These are phyloP conservation scores for Saitozyma sp. DNA, from an alignment of 768 basidiomycete genomes.

Conservation along the genomic window DNA sequence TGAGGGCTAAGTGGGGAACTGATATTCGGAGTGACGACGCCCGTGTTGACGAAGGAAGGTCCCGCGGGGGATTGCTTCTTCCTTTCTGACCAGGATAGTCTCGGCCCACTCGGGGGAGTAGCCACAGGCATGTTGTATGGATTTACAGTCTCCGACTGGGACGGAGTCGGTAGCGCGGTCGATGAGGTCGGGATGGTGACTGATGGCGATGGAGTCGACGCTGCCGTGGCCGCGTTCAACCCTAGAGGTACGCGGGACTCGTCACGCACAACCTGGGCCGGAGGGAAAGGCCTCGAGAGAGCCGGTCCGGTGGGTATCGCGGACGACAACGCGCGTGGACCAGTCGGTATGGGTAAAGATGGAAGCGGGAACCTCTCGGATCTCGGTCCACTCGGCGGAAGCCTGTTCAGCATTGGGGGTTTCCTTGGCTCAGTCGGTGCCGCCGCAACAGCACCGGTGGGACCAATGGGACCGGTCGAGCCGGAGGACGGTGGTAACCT, in stretches of 20 bases:
- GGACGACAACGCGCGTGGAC: conserved; percentile 10
- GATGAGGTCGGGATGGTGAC: conserved; percentile 4
- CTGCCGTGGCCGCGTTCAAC: neutral
- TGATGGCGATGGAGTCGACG: neutral
- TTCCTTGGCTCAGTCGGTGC: neutral
- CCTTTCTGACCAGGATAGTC: conserved; percentile 37
- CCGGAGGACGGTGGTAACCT: neutral
- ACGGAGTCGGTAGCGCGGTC: neutral
- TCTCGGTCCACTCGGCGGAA: conserved; percentile 35
- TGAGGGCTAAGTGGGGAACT: conserved; percentile 1
- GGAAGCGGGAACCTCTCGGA: conserved; percentile 28
- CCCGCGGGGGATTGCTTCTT: conserved; percentile 15
- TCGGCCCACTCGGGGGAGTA: conserved; percentile 1
- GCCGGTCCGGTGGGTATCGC: neutral
- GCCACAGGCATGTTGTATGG: neutral
- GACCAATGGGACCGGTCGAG: neutral
- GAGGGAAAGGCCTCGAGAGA: conserved; percentile 1
- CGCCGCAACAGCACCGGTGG: neutral
- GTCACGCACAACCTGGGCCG: neutral
- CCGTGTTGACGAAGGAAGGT: neutral
- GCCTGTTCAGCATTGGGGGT: neutral
- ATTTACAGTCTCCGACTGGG: neutral
- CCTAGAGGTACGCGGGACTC: too few relatives aligned
- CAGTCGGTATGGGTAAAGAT: conserved; percentile 13
- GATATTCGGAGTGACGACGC: conserved; percentile 4